Evolutionary conservation across 441 rosid species (phyloP).

Genomic region (Omphalea diandra): DNA sequence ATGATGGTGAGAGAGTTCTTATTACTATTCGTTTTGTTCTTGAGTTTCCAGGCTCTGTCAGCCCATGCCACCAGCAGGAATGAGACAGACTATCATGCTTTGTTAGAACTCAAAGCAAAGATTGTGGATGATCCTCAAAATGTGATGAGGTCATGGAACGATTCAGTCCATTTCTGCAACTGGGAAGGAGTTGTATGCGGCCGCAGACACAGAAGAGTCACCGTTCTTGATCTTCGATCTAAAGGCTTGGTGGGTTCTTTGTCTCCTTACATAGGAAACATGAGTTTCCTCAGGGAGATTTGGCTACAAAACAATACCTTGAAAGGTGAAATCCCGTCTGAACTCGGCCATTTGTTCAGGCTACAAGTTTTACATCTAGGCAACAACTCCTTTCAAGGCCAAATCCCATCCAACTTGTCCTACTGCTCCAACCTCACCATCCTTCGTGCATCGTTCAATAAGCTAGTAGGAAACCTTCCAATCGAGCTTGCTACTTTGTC

Average conservation of each 20-base stretch:
- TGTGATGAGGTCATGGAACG: slow-evolving; percentile 9
- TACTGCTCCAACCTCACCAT: slow-evolving; percentile 4
- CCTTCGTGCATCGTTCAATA: not conserved
- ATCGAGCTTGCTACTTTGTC: not conserved
- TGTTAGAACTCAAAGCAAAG: slow-evolving; percentile 4
- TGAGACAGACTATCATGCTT: not conserved
- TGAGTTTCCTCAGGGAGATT: not conserved
- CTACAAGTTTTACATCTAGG: no score
- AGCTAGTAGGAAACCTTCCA: slow-evolving; percentile 11
- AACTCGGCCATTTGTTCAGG: slow-evolving; percentile 16
- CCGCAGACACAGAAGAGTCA: no score
- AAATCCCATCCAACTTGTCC: slow-evolving; percentile 22
- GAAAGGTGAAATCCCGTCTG: slow-evolving; percentile 17
- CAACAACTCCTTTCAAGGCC: slow-evolving; percentile 20
- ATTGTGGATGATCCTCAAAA: not conserved
- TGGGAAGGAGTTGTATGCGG: no score
- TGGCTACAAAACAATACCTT: not conserved
- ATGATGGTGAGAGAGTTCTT: no score
- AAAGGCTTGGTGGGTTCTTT: slow-evolving; percentile 15
- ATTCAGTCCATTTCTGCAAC: not conserved
- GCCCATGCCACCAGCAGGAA: no score
- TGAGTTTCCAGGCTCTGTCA: no score
- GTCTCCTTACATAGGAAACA: slow-evolving; percentile 19
- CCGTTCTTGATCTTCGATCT: slow-evolving; percentile 1
- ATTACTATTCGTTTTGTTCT: no score